Evolutionary conservation across 805 yeast species (phyloP).

Genomic region (Naumovozyma dairenensis): DNA sequence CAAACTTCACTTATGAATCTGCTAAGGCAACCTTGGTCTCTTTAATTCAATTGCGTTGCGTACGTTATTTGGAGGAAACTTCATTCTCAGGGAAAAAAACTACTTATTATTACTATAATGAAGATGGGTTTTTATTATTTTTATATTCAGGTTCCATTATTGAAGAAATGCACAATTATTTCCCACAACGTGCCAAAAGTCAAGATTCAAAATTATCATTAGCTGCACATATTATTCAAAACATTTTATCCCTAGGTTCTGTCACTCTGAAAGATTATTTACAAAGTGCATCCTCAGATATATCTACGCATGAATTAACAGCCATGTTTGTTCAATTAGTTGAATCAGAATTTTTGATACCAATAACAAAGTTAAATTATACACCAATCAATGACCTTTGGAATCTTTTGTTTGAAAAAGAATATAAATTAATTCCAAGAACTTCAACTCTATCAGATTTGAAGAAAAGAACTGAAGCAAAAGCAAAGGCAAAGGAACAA

Average conservation of each 20-base stretch:
- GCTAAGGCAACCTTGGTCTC: constrained; percentile 64
- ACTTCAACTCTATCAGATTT: constrained; percentile 40
- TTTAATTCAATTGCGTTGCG: constrained; percentile 69
- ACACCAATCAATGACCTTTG: constrained; percentile 32
- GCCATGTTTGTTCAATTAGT: constrained; percentile 36
- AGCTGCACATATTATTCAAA: constrained; percentile 47
- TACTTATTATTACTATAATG: constrained; percentile 49
- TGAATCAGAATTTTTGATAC: constrained; percentile 41
- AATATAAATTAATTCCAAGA: constrained; percentile 32
- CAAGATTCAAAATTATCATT: constrained; percentile 6
- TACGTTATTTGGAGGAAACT: constrained; percentile 50
- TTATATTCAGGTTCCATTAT: constrained; percentile 74
- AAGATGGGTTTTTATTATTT: constrained; percentile 51
- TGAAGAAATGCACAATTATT: constrained; percentile 37
- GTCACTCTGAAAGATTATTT: constrained; percentile 46
- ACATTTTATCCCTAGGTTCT: constrained; percentile 61
- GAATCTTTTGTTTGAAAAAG: constrained; percentile 33
- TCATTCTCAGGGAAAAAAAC: constrained; percentile 19
- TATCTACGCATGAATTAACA: constrained; percentile 20
- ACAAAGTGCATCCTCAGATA: constrained; percentile 21
- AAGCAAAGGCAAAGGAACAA: constrained; percentile 35
- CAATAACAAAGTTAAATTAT: constrained; percentile 33
- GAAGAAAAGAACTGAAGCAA: constrained; percentile 51
- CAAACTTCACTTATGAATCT: constrained; percentile 38
- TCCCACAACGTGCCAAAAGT: constrained; percentile 6